Evolutionary conservation across 768 basidiomycete species (phyloP).

Genomic region (Dioszegia aurantiaca): DNA sequence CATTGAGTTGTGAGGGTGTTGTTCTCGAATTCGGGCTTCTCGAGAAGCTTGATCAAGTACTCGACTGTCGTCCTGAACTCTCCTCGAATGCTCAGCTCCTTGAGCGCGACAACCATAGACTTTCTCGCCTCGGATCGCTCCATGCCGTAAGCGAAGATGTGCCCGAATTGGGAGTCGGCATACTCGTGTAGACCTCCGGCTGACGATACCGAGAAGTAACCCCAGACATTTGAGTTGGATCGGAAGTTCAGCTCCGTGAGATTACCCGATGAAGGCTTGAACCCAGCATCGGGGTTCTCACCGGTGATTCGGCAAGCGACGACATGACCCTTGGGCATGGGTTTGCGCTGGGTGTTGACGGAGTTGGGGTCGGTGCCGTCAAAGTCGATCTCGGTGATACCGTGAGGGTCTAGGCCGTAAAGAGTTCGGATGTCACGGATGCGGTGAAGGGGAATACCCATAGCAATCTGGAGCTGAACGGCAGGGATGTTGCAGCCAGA

Average conservation of each 20-base stretch:
- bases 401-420: slow-evolving; percentile 89
- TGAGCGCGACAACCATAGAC: slow-evolving; percentile 98
- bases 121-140: slow-evolving; percentile 92
- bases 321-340: slow-evolving; percentile 94
- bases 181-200: slow-evolving; percentile 98
- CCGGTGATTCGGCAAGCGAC: slow-evolving; percentile 99
- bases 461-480: slow-evolving; percentile 93
- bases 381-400: slow-evolving; percentile 89
- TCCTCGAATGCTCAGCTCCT: slow-evolving; percentile 96
- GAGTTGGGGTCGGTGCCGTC: slow-evolving; percentile 88
- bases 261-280: slow-evolving; percentile 96
- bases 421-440: slow-evolving; percentile 93
- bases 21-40: slow-evolving; percentile 91
- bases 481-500: slow-evolving; percentile 96
- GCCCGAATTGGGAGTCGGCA: slow-evolving; percentile 98
- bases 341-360: slow-evolving; percentile 84
- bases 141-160: slow-evolving; percentile 97
- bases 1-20: slow-evolving; percentile 98
- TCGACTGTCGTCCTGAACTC: slow-evolving; percentile 99
- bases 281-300: slow-evolving; percentile 98
- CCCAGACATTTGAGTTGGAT: slow-evolving; percentile 99
- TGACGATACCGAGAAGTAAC: slow-evolving; percentile 95
- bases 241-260: slow-evolving; percentile 99
- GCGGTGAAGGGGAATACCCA: slow-evolving; percentile 94
- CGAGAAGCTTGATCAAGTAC: slow-evolving; percentile 95